These are phyloP conservation scores for Lantana camara DNA, from an alignment of 257 asterid genomes.

Conservation along the genomic window DNA sequence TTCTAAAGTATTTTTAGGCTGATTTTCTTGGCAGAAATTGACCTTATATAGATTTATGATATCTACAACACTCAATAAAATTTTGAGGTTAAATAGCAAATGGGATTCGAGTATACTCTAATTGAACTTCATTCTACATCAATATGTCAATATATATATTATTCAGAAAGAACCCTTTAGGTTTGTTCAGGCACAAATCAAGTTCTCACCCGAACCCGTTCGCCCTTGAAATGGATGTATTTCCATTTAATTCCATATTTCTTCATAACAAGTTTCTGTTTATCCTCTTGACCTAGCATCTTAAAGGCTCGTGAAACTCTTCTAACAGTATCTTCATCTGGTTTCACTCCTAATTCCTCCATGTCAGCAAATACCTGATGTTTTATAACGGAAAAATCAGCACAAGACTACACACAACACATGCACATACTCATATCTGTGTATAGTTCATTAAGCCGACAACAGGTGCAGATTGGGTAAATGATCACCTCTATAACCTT, in stretches of 20 bases:
- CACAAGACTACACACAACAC: constrained; percentile 4
- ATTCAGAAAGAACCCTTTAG: not conserved
- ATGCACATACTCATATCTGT: too few relatives aligned
- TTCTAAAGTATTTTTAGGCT: not conserved
- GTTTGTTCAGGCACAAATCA: constrained; percentile 14
- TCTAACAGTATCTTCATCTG: constrained; percentile 77
- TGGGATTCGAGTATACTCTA: not conserved
- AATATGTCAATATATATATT: not conserved
- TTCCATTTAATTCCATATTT: constrained; percentile 73
- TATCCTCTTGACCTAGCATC: constrained; percentile 57
- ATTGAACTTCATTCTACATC: not conserved
- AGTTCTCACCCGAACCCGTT: constrained; percentile 65
- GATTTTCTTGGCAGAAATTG: not conserved
- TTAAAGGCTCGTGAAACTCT: constrained; percentile 74
- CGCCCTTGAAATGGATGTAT: constrained; percentile 84
- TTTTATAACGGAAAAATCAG: constrained; percentile 10
- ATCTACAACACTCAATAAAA: constrained; percentile 6
- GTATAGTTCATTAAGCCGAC: not conserved
- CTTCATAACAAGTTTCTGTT: constrained; percentile 42
- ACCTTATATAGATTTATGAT: constrained; percentile 10
- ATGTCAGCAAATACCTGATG: constrained; percentile 88
- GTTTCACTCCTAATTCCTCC: constrained; percentile 93
- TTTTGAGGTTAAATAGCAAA: not conserved
- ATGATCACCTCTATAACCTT: constrained; percentile 70
- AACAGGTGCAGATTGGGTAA: constrained; percentile 17